Percentiles rank a stretch among this genome's conserved stretches.
Evolutionary conservation across 345 rosid species (phyloP).

Genomic region (Pelargonium nanum): DNA sequence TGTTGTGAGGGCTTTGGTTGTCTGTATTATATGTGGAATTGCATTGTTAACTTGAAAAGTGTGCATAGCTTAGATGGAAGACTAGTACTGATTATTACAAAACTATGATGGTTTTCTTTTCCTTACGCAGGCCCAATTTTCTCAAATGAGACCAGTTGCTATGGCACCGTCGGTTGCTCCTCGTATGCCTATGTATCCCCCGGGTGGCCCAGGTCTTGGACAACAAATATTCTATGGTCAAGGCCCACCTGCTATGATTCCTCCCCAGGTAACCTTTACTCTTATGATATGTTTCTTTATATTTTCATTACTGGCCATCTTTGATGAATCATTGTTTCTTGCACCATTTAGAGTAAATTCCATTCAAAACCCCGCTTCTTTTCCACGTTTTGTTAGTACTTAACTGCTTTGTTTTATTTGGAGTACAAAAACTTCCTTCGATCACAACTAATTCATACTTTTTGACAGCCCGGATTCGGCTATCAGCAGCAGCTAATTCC

Average conservation of each 20-base stretch:
- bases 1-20: too few species aligned
- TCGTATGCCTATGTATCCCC: slow-evolving; percentile 80
- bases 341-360: too few species aligned
- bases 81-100: neutral
- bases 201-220: slow-evolving; percentile 69
- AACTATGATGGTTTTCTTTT: neutral
- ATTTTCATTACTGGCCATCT: neutral
- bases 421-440: neutral
- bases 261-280: slow-evolving; percentile 48
- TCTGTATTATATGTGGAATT: too few species aligned
- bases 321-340: too few species aligned
- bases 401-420: neutral
- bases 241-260: slow-evolving; percentile 69
- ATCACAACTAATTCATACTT: neutral
- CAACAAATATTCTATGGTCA: slow-evolving; percentile 85
- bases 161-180: slow-evolving; percentile 71
- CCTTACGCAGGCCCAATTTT: slow-evolving; percentile 64
- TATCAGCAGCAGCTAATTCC: slow-evolving; percentile 93
- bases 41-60: too few species aligned
- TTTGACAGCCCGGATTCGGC: slow-evolving; percentile 70
- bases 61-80: neutral
- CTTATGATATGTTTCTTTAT: neutral
- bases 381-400: neutral
- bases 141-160: slow-evolving; percentile 70
- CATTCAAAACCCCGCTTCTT: too few species aligned